Conservation (phyloP, 2,329 filamentous ascomycete genomes). For the Rutstroemia sp. region DNA sequence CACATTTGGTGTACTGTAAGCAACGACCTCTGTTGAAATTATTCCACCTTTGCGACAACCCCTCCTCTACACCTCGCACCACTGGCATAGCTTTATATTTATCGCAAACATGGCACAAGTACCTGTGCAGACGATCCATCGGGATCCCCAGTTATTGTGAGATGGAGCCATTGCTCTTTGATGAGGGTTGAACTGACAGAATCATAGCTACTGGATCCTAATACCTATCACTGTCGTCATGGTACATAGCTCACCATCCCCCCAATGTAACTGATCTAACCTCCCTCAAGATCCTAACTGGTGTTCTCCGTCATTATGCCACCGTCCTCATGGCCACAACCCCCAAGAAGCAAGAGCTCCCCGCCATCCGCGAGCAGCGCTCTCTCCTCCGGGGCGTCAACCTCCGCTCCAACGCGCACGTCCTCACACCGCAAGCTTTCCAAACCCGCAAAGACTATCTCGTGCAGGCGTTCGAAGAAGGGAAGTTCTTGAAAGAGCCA, state of each 20-base stretch:
- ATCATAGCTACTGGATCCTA: slow-evolving; percentile 89
- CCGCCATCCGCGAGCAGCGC: slow-evolving; percentile 77
- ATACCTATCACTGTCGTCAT: slow-evolving; percentile 97
- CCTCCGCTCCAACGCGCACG: slow-evolving; percentile 74
- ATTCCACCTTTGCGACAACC: not conserved
- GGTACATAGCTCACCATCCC: slow-evolving; percentile 40
- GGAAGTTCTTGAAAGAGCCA: slow-evolving; percentile 83
- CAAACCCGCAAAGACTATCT: slow-evolving; percentile 73
- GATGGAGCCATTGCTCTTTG: slow-evolving; percentile 30
- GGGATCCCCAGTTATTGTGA: slow-evolving; percentile 97
- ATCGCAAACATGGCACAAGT: slow-evolving; percentile 65
- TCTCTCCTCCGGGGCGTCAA: slow-evolving; percentile 77
- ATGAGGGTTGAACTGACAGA: slow-evolving; percentile 21
- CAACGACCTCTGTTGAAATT: slow-evolving; percentile 1
- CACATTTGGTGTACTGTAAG: slow-evolving; percentile 20
- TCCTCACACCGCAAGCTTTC: slow-evolving; percentile 72
- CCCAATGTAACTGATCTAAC: not conserved
- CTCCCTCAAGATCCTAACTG: slow-evolving; percentile 66
- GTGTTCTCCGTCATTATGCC: slow-evolving; percentile 92
- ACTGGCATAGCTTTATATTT: not conserved
- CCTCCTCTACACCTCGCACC: not conserved
- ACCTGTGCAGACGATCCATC: slow-evolving; percentile 87
- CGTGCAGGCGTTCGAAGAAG: slow-evolving; percentile 76
- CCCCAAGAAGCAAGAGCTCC: slow-evolving; percentile 49
- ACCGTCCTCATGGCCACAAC: slow-evolving; percentile 61